A percentile compares a stretch with the other conserved stretches of the same genome.
Conservation (phyloP, 768 basidiomycete genomes). For the Pisolithus microcarpus region DNA sequence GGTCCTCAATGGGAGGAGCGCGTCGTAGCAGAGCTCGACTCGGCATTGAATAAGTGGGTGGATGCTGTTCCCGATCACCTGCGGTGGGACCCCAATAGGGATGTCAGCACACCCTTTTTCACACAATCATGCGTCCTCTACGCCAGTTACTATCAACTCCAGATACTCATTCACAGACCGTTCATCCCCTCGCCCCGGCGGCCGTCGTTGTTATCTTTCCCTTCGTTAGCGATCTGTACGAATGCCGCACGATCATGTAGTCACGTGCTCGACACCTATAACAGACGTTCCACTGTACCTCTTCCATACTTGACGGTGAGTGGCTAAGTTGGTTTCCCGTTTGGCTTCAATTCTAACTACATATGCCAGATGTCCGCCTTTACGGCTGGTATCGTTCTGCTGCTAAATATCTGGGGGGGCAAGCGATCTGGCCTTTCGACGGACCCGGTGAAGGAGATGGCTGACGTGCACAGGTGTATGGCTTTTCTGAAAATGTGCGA, state of each 20-base stretch:
- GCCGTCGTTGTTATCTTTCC: conserved; percentile 40
- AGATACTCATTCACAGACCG: conserved; percentile 72
- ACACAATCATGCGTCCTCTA: conserved; percentile 47
- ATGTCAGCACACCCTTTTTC: conserved; percentile 31
- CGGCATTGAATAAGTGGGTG: conserved; percentile 72
- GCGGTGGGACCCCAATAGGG: conserved; percentile 39
- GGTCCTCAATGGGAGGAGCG: conserved; percentile 55
- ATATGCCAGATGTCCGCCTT: conserved; percentile 33
- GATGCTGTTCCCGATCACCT: conserved; percentile 51
- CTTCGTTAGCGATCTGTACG: conserved; percentile 73
- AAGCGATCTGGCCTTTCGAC: conserved; percentile 34
- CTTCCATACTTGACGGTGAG: conserved; percentile 26
- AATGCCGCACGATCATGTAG: conserved; percentile 74
- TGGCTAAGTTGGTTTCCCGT: not conserved
- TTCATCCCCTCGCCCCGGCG: conserved; percentile 65
- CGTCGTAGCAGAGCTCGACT: conserved; percentile 66
- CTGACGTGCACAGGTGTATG: conserved; percentile 47
- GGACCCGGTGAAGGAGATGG: conserved; percentile 40
- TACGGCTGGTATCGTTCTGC: conserved; percentile 43
- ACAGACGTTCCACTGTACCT: conserved; percentile 25
- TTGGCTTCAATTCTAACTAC: not conserved
- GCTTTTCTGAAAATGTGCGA: conserved; percentile 32
- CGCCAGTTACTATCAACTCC: conserved; percentile 45
- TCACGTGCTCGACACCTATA: conserved; percentile 59
- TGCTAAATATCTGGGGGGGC: conserved; percentile 52